Conservation (phyloP, 306 rosid genomes). For the Canavalia ensiformis region DNA sequence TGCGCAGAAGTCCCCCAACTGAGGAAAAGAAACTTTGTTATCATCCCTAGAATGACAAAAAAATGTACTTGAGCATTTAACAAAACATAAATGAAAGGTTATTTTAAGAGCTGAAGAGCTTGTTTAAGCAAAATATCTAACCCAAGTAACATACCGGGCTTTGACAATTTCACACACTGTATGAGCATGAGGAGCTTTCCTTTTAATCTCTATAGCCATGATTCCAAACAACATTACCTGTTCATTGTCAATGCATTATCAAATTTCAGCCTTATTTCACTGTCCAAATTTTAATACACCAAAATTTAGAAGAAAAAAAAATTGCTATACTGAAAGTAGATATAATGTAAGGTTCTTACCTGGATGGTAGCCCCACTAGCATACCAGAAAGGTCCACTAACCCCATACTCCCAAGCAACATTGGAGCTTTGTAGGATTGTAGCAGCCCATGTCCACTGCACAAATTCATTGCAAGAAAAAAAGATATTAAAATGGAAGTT, state of each 20-base stretch:
- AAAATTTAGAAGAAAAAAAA: conserved; percentile 22
- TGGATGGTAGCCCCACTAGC: conserved; percentile 98
- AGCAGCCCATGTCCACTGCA: conserved; percentile 98
- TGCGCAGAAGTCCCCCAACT: conserved; percentile 95
- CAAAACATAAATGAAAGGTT: background rate
- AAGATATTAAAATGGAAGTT: conserved; percentile 6
- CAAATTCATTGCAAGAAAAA: conserved; percentile 33
- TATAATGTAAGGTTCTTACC: conserved; percentile 56
- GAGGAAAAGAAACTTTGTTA: conserved; percentile 47
- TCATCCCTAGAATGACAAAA: conserved; percentile 10
- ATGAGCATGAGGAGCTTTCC: conserved; percentile 96
- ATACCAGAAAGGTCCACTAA: conserved; percentile 98
- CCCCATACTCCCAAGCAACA: conserved; percentile 96
- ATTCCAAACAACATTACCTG: conserved; percentile 92
- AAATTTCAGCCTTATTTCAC: conserved; percentile 17
- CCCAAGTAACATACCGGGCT: conserved; percentile 74
- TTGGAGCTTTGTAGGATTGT: conserved; percentile 95
- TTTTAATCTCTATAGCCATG: conserved; percentile 96
- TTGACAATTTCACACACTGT: conserved; percentile 94
- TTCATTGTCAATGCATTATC: conserved; percentile 10
- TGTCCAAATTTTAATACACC: conserved; percentile 15
- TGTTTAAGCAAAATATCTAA: background rate
- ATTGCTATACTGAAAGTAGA: background rate
- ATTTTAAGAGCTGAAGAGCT: background rate
- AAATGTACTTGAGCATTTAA: background rate